Percentiles rank a stretch among this genome's conserved stretches.
Evolutionary conservation across 2,329 filamentous ascomycete genomes (phyloP).

Genomic region (Purpureocillium lavendulum): DNA sequence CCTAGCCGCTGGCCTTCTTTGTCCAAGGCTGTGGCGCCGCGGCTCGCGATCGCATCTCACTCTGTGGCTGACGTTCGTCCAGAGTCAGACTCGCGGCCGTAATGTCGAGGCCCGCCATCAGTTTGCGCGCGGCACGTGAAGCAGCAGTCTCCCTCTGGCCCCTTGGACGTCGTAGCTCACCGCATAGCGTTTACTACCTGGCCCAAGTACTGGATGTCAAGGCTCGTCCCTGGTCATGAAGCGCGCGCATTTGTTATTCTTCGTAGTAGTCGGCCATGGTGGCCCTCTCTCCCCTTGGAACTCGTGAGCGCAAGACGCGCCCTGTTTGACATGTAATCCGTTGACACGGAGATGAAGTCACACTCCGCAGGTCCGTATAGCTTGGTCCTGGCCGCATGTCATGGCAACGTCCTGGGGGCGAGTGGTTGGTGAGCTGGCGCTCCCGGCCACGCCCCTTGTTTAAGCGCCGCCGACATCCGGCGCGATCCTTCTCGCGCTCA

Average conservation of each 20-base stretch:
- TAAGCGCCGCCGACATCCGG: slow-evolving; percentile 9
- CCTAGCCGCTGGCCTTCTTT: no score
- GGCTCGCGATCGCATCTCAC: neutral
- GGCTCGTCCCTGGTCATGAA: no score
- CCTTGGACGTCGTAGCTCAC: neutral
- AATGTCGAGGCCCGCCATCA: neutral
- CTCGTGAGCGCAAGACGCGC: no score
- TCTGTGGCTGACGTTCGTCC: slow-evolving; percentile 2
- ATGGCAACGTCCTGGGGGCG: no score
- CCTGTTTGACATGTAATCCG: no score
- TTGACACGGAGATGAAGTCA: no score
- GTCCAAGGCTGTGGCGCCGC: neutral
- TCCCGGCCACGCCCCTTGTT: slow-evolving; percentile 4
- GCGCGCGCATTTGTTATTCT: no score
- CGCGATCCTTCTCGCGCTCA: slow-evolving; percentile 7
- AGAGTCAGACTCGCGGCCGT: slow-evolving; percentile 1
- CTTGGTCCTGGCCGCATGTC: no score
- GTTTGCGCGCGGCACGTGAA: slow-evolving; percentile 13
- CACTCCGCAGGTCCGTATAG: no score
- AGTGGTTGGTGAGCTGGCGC: neutral
- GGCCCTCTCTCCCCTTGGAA: no score
- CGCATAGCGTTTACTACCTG: neutral
- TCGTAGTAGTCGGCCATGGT: no score
- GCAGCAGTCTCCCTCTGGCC: slow-evolving; percentile 2
- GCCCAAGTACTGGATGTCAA: slow-evolving; percentile 2